These are phyloP conservation scores for Streptanthus diversifolius DNA, from an alignment of 345 rosid species.

Conservation along the genomic window DNA sequence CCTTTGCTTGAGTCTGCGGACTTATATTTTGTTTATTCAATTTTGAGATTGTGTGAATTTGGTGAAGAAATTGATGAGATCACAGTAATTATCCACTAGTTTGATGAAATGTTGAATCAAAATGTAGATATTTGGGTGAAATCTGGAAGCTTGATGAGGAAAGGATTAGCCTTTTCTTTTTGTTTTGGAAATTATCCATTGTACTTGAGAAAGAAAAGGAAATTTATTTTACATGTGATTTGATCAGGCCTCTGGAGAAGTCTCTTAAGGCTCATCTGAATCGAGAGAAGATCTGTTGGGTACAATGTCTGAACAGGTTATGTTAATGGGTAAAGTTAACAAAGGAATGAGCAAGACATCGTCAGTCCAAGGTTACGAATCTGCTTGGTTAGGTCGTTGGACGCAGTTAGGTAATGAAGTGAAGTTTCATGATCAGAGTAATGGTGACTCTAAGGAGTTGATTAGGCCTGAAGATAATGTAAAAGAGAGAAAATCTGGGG, in stretches of 20 bases:
- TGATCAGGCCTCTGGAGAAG: too few species aligned
- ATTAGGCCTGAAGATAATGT: conserved; percentile 13
- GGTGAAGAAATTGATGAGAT: too few species aligned
- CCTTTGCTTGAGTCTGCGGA: too few species aligned
- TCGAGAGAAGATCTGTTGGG: conserved; percentile 3
- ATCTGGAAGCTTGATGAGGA: conserved; percentile 1
- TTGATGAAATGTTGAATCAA: too few species aligned
- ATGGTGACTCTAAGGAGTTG: conserved; percentile 3
- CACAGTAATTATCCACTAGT: too few species aligned
- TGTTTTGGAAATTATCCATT: too few species aligned
- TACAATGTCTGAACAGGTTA: conserved; percentile 29
- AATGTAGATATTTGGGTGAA: neutral
- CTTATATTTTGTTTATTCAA: neutral
- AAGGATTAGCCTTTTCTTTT: neutral
- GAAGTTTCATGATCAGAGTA: conserved; percentile 1
- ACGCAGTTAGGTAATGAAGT: conserved; percentile 14
- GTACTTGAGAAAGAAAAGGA: neutral
- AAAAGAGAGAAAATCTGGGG: neutral
- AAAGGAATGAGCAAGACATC: conserved; percentile 27
- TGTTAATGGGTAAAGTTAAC: conserved; percentile 23
- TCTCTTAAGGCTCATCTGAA: too few species aligned
- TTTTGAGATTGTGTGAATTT: neutral
- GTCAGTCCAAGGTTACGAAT: conserved; percentile 39
- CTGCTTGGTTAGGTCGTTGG: conserved; percentile 72
- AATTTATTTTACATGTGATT: conserved; percentile 3